phyloP scores from a whole-genome alignment of 768 basidiomycete species.

The Lentinula sp. region DNA sequence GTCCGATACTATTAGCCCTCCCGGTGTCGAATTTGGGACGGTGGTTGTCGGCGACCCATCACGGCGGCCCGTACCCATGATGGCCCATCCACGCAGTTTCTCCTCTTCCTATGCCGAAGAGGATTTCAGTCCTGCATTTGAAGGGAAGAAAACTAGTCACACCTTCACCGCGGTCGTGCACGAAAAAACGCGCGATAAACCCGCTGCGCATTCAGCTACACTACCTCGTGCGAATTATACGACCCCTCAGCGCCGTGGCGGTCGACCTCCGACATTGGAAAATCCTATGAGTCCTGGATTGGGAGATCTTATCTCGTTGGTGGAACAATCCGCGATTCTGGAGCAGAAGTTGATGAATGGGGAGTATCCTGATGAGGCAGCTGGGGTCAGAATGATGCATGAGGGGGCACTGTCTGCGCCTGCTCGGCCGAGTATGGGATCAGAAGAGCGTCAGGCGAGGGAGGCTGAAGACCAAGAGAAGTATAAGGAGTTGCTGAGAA shows the following conservation, averaged over 20 bases:
- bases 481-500: neutral
- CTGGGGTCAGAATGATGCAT: conserved; percentile 6
- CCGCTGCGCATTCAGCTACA: conserved; percentile 14
- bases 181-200: conserved; percentile 41
- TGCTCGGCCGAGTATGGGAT: neutral
- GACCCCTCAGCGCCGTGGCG: conserved; percentile 24
- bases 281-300: conserved; percentile 39
- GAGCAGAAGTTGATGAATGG: conserved; percentile 49
- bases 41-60: neutral
- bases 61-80: neutral
- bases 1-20: neutral
- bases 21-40: neutral
- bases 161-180: conserved; percentile 57
- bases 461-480: neutral
- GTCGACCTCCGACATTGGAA: conserved; percentile 17
- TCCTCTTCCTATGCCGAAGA: neutral
- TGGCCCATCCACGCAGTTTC: neutral
- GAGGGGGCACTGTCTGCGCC: conserved; percentile 4
- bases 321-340: conserved; percentile 53
- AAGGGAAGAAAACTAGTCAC: conserved; percentile 11
- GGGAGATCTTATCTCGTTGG: conserved; percentile 46
- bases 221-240: conserved; percentile 12
- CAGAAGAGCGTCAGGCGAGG: conserved; percentile 7
- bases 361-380: conserved; percentile 32
- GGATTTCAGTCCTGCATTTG: neutral